Evolutionary conservation across 2,329 filamentous ascomycete species (phyloP), one percentile per base, ranked within the genome.

Genomic region (Penicillium corylophilum): DNA sequence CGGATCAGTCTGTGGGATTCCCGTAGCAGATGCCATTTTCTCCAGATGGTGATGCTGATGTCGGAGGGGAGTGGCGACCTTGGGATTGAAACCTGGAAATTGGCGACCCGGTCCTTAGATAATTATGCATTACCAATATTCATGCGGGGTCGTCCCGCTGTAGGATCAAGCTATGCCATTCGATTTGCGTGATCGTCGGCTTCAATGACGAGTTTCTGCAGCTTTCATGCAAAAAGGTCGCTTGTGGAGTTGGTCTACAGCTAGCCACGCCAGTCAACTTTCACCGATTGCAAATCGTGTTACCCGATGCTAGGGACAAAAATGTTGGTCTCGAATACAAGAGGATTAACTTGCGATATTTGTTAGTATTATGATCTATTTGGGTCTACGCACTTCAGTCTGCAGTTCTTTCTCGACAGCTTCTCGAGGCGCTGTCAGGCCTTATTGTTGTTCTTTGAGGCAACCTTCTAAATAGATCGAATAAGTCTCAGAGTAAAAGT

Each of bases 11-110:
- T 86, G 78, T 22, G 86, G 85, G 51, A 87, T 81, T 48, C 84
- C 85, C 31, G 86, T 86, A 48, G 84, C 80, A 54, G 86, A 89
- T 28, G 86, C 81, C 87, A 90, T 90, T 47, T 43, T 56, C 46
- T 50, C 36, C n/a, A n/a, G 57, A 15, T 15, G 4, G 33, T 36
- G 7, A 9, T 12, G 13, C 12, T 24, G 23, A 31, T 22, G 7
- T 43, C 13, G n/a, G 13, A 16, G 16, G 16, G 20, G 33, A 36
- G 33, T 36, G 33, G 33, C 33, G 33, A 36, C 16, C 33, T 16
- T 10, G 33, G 16, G 16, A 20, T 36, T 36, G 12, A 20, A 20
- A 36, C 16, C 16, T 8, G 9, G 29, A 36, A 36, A 12, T 20
- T 16, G 33, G 8, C 4, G 29, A 6, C 9, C 15, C n/a, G n/a